These are phyloP conservation scores for Amesomyces nigricolor DNA, from an alignment of 2,329 filamentous ascomycete genomes.

Conservation along the genomic window DNA sequence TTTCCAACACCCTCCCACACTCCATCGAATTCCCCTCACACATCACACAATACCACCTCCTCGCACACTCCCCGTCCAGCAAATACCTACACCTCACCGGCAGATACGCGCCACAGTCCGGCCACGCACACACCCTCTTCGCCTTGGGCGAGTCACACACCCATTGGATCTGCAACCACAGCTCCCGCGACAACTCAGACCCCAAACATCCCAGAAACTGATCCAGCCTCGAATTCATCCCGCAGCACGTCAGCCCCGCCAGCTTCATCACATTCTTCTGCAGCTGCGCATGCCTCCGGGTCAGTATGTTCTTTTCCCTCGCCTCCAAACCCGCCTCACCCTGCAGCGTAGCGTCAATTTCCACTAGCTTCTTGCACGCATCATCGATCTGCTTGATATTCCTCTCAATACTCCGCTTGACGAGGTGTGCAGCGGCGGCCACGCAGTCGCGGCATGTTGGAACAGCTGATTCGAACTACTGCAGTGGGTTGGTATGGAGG, in stretches of 20 bases:
- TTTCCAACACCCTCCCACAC: not conserved
- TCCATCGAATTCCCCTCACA: conserved; percentile 14
- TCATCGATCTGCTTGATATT: not conserved
- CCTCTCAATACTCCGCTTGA: not conserved
- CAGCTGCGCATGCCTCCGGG: not conserved
- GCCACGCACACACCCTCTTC: conserved; percentile 15
- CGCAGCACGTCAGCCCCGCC: conserved; percentile 14
- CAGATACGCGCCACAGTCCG: conserved; percentile 16
- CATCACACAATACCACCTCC: conserved; percentile 7
- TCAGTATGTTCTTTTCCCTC: not conserved
- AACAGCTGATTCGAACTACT: too few relatives aligned
- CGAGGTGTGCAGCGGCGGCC: not conserved
- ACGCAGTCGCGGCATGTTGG: conserved; percentile 17
- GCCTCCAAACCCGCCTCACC: not conserved
- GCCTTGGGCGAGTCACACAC: not conserved
- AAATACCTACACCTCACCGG: conserved; percentile 7
- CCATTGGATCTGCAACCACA: conserved; percentile 15
- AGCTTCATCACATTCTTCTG: not conserved
- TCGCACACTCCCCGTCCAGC: not conserved
- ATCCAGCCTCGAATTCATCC: not conserved
- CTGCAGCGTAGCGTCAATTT: not conserved
- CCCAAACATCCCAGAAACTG: conserved; percentile 11
- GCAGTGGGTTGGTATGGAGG: too few relatives aligned
- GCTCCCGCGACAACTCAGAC: not conserved
- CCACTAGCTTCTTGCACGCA: not conserved